These are phyloP conservation scores for Prototheca stagnorum DNA, from an alignment of 163 green algal genomes.

Conservation along the genomic window DNA sequence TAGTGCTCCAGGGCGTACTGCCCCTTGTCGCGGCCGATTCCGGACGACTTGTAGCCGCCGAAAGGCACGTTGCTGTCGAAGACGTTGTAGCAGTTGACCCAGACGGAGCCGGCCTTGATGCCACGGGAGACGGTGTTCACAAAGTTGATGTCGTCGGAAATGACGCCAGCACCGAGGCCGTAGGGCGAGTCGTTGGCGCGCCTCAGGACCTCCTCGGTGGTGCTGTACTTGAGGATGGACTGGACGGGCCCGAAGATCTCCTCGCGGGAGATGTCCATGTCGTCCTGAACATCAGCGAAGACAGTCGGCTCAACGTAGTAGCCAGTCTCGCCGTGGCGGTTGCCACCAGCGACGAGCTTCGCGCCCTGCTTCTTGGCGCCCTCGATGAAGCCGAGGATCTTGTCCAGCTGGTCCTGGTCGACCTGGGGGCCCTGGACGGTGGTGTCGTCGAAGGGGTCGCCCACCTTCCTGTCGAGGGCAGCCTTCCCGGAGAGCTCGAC, in stretches of 20 bases:
- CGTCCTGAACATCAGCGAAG: conserved; percentile 43
- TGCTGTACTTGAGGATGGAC: conserved; percentile 34
- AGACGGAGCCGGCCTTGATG: conserved; percentile 41
- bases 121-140: conserved; percentile 30
- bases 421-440: conserved; percentile 49
- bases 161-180: conserved; percentile 42
- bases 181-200: conserved; percentile 38
- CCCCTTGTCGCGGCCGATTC: conserved; percentile 35
- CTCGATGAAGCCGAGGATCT: conserved; percentile 51
- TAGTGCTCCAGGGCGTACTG: conserved; percentile 20
- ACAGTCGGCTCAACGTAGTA: conserved; percentile 59
- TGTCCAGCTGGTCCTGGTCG: conserved; percentile 46
- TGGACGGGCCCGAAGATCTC: conserved; percentile 62
- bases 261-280: conserved; percentile 37
- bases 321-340: not conserved
- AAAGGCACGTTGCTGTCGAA: conserved; percentile 26
- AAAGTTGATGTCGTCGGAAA: conserved; percentile 29
- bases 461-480: conserved; percentile 34
- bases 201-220: conserved; percentile 18
- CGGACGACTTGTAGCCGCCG: conserved; percentile 35
- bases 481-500: conserved; percentile 23
- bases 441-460: conserved; percentile 45
- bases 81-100: conserved; percentile 39
- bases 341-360: conserved; percentile 24
- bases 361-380: conserved; percentile 29